A percentile compares a stretch with the other conserved stretches of the same genome.
Conservation (phyloP, 129 eudicot genomes). For the Artemisia annua region DNA sequence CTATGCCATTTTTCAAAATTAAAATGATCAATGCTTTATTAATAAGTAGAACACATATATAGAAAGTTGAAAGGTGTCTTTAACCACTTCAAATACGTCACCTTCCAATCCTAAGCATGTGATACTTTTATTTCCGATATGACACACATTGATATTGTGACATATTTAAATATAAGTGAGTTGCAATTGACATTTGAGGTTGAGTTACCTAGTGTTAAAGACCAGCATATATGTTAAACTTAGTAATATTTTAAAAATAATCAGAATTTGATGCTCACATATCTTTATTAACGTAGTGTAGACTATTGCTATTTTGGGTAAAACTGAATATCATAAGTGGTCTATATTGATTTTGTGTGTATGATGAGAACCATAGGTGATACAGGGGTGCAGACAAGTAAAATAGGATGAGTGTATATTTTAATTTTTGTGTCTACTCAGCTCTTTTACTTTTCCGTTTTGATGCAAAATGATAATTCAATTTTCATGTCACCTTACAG, state of each 20-base stretch:
- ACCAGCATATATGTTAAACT: too few relatives aligned
- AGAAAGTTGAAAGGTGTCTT: too few relatives aligned
- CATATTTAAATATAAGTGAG: too few relatives aligned
- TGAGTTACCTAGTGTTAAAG: too few relatives aligned
- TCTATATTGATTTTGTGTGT: background rate
- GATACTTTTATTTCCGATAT: too few relatives aligned
- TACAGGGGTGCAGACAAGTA: background rate
- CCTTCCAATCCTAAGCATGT: too few relatives aligned
- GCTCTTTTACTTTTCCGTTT: background rate
- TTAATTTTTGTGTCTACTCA: background rate
- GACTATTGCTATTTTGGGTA: slow-evolving; percentile 17
- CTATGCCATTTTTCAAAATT: too few relatives aligned
- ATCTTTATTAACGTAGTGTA: slow-evolving; percentile 13
- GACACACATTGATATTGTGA: too few relatives aligned
- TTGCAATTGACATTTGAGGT: too few relatives aligned
- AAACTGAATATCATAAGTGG: slow-evolving; percentile 20
- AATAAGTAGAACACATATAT: too few relatives aligned
- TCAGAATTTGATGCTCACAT: slow-evolving; percentile 21
- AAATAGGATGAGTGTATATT: background rate
- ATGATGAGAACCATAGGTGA: background rate
- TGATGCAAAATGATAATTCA: background rate
- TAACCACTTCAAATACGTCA: too few relatives aligned
- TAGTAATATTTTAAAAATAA: background rate
- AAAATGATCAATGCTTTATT: too few relatives aligned
- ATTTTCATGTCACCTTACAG: background rate